Base-by-base conservation (phyloP, 768 basidiomycete genomes). In the Lactarius pseudohatsudake region DNA sequence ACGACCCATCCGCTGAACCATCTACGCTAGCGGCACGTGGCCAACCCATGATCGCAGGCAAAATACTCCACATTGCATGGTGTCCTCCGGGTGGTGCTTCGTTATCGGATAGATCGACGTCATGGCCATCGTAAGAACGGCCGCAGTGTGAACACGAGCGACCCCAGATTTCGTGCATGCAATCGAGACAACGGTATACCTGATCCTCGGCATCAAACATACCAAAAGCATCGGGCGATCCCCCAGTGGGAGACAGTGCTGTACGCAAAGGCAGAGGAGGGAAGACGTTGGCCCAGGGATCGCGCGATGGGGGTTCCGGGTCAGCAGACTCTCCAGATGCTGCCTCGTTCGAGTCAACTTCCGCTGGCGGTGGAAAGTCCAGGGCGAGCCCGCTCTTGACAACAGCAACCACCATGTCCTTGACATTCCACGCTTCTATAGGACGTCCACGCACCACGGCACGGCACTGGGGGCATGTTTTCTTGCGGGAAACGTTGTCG, bases 111-210 rank as follows among this genome's bases (percentile, higher is more conserved):
- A 34, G 71, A 45, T 70, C 68, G 16, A 63, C 72, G 58, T 71
- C 53, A 61, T 89, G 88, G 1, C 84, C 88, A 3, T 78, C 79
- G 71, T 91, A 91, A 22, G 74, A 75, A 40, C 89, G 81, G 34
- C 82, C 79, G 70, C 92, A 93, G 13, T 72, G 72, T 4, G 85
- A 81, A 72, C 92, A 94, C 26, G 80, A 73, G 1, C 88, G 89
- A 66, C 80, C 85, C 83, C 82, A 85, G 67, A 94, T 89, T 76
- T 94, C 92, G 72, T 92, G 86, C 80, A 86, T 82, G 69, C 91
- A 93, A 53, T 87, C 86, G 18, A 85, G 72, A 73, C 92, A 94
- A 20, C 91, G 82, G 72, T 85, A 88, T n/a, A 93, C 88, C 13
- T 87, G 89, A 65, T 92, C 91, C 69, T 91, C 90, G 10, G 78